A percentile compares a stretch with the other conserved stretches of the same genome.
Evolutionary conservation across 176 grass and related monocot genomes (phyloP).

Genomic region (Lolium rigidum): DNA sequence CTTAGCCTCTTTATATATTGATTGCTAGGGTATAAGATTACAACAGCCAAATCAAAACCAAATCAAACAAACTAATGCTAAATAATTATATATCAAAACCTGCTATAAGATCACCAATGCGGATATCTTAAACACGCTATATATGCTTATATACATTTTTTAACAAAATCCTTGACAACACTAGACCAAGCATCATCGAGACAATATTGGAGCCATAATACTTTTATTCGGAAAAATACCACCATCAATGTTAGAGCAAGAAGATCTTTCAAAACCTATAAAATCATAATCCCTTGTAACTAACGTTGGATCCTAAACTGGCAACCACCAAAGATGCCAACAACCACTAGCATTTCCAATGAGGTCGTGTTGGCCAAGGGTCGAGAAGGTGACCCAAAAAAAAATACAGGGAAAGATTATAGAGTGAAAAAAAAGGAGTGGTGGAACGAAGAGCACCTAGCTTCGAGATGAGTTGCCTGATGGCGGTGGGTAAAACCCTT

Average conservation of each 20-base stretch:
- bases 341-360: no score
- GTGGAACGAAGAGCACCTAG: no score
- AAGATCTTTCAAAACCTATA: no score
- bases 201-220: not conserved
- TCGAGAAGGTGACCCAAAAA: no score
- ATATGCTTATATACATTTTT: not conserved
- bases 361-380: no score
- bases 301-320: no score
- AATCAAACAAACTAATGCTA: not conserved
- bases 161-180: not conserved
- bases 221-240: not conserved
- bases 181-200: not conserved
- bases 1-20: not conserved
- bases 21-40: not conserved
- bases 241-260: not conserved
- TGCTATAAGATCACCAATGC: not conserved
- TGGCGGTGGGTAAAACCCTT: no score
- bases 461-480: no score
- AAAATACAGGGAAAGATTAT: no score
- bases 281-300: no score
- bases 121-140: not conserved
- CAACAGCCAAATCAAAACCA: not conserved
- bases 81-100: not conserved
- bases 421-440: no score
- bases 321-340: no score